Conservation (phyloP, 2,329 filamentous ascomycete species). For the Verticillium nonalfalfae region DNA sequence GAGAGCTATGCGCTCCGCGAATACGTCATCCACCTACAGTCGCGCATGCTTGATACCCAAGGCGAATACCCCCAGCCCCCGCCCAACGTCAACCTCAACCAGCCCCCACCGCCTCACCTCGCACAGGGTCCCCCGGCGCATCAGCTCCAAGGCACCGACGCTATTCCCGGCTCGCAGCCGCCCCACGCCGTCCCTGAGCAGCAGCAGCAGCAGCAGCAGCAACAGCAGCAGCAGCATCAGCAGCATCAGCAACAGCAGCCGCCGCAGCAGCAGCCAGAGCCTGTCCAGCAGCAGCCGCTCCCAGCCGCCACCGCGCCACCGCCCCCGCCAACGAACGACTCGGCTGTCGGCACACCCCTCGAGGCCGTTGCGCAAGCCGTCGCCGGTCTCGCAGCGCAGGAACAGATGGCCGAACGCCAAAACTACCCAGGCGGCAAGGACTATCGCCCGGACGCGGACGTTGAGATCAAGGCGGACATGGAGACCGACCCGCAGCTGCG, state of each 20-base stretch:
- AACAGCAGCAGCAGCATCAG: not conserved
- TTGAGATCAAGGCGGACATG: slow-evolving; percentile 38
- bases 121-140: slow-evolving; percentile 3
- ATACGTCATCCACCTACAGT: slow-evolving; percentile 88
- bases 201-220: not conserved
- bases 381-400: slow-evolving; percentile 33
- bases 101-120: slow-evolving; percentile 30
- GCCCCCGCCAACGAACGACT: slow-evolving; percentile 2
- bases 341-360: slow-evolving; percentile 29
- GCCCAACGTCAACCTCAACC: slow-evolving; percentile 65
- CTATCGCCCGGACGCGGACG: slow-evolving; percentile 30
- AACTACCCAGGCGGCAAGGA: slow-evolving; percentile 23
- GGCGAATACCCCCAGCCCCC: slow-evolving; percentile 82
- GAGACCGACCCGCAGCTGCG: slow-evolving; percentile 50
- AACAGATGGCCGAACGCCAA: slow-evolving; percentile 29
- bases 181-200: not conserved
- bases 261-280: not conserved
- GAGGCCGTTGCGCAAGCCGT: slow-evolving; percentile 46
- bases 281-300: not conserved
- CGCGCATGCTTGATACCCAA: slow-evolving; percentile 74
- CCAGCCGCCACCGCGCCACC: slow-evolving; percentile 3
- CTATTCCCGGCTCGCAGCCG: not conserved
- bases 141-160: not conserved
- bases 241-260: not conserved
- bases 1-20: slow-evolving; percentile 90